phyloP scores from a whole-genome alignment of 345 rosid genomes.

The Luvunga scandens region DNA sequence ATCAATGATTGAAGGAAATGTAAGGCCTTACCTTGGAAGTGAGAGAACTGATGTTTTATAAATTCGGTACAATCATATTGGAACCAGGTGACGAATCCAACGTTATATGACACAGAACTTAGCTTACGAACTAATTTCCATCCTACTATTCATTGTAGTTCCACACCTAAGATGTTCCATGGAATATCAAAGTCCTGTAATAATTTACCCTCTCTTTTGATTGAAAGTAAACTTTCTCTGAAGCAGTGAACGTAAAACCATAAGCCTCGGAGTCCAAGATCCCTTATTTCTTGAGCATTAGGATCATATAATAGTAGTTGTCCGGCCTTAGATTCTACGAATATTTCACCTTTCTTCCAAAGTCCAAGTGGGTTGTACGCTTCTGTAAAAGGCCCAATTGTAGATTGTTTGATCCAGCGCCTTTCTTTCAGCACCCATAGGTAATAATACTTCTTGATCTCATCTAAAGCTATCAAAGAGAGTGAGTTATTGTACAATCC shows the following conservation, averaged over 20 bases:
- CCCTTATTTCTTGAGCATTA: neutral
- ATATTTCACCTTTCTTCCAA: neutral
- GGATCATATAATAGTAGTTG: neutral
- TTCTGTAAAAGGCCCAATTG: neutral
- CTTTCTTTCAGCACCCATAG: neutral
- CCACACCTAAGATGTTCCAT: neutral
- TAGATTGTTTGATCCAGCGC: neutral
- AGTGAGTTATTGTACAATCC: neutral
- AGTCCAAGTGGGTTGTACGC: neutral
- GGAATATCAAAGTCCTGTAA: rapidly evolving
- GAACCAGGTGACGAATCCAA: too few species aligned
- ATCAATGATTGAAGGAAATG: too few species aligned
- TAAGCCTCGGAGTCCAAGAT: neutral
- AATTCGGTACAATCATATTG: too few species aligned
- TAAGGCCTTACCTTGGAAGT: too few species aligned
- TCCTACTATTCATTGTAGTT: neutral
- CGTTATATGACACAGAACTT: rapidly evolving
- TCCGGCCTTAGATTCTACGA: neutral
- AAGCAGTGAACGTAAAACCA: neutral
- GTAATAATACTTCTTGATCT: neutral
- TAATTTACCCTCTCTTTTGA: neutral
- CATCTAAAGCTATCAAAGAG: neutral
- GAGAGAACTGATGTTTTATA: too few species aligned
- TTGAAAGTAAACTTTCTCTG: neutral
- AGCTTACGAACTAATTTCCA: rapidly evolving